phyloP scores from a whole-genome alignment of 768 basidiomycete species.

The Hygrophorus pudorinus region DNA sequence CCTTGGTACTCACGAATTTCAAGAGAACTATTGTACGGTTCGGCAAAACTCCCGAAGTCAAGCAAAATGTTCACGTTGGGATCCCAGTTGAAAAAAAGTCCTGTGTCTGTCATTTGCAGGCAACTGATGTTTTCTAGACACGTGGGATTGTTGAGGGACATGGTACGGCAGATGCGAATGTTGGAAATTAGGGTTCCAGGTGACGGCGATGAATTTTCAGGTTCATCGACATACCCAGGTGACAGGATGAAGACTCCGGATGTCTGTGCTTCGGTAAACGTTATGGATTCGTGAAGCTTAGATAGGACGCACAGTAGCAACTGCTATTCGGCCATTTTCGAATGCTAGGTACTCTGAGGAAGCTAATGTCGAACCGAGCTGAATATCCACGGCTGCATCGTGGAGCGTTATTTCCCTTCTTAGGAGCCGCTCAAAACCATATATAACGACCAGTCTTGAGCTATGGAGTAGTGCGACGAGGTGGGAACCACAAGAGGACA shows the following conservation, averaged over 20 bases:
- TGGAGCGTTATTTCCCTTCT: constrained; percentile 16
- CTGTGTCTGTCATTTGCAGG: constrained; percentile 46
- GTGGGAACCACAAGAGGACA: constrained; percentile 40
- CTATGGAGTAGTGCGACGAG: constrained; percentile 28
- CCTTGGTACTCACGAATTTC: too few relatives aligned
- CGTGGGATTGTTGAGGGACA: constrained; percentile 20
- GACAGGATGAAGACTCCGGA: constrained; percentile 23
- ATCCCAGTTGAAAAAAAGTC: constrained; percentile 40
- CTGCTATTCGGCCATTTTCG: constrained; percentile 32
- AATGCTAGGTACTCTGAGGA: constrained; percentile 40
- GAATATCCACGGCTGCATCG: constrained; percentile 28
- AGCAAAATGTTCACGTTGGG: not conserved
- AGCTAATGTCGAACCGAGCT: constrained; percentile 28
- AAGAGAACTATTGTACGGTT: not conserved
- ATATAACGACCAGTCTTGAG: constrained; percentile 32
- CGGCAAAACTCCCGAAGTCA: not conserved
- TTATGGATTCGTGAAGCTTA: constrained; percentile 1
- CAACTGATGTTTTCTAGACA: constrained; percentile 31
- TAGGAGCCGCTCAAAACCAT: constrained; percentile 30
- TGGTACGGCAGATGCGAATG: constrained; percentile 19
- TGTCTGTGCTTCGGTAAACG: constrained; percentile 11
- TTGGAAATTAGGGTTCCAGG: constrained; percentile 7
- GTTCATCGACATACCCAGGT: constrained; percentile 12
- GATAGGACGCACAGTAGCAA: constrained; percentile 33
- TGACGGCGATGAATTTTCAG: constrained; percentile 4